Conservation (phyloP, 2,329 filamentous ascomycete species). For the Xylariaceae sp. region DNA sequence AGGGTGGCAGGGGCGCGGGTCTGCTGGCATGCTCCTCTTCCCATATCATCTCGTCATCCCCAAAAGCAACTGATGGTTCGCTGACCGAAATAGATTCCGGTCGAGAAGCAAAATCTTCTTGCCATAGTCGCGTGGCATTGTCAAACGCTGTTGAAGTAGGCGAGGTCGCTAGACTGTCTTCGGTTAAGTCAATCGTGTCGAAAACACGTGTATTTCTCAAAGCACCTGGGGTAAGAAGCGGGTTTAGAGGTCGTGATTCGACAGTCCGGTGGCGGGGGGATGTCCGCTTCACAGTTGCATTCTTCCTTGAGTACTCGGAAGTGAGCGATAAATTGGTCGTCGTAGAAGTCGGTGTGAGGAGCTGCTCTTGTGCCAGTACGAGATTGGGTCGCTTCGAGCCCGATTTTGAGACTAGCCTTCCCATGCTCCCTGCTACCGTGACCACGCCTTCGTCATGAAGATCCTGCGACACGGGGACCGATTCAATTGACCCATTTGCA, state of each 20-base stretch:
- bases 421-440: conserved; percentile 34
- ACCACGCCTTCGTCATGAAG: conserved; percentile 11
- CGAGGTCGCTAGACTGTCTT: conserved; percentile 21
- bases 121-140: conserved; percentile 18
- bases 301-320: conserved; percentile 30
- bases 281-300: conserved; percentile 20
- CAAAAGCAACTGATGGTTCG: conserved; percentile 22
- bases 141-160: conserved; percentile 22
- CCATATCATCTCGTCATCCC: conserved; percentile 35
- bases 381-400: conserved; percentile 42
- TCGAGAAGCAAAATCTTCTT: conserved; percentile 29
- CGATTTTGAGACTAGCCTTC: conserved; percentile 38
- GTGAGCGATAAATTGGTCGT: conserved; percentile 28
- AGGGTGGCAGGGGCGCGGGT: conserved; percentile 31
- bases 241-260: conserved; percentile 13
- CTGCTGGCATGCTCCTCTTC: conserved; percentile 37
- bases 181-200: conserved; percentile 32
- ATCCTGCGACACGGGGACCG: conserved; percentile 14
- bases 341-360: conserved; percentile 38
- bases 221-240: conserved; percentile 21
- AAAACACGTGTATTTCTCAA: conserved; percentile 24
- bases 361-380: conserved; percentile 36
- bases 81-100: conserved; percentile 20
- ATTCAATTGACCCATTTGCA: conserved; percentile 18
- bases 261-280: conserved; percentile 14